Evolutionary conservation across 2,329 filamentous ascomycete genomes (phyloP), one percentile per base, ranked within the genome.

Genomic region (Ampelomyces quisqualis): DNA sequence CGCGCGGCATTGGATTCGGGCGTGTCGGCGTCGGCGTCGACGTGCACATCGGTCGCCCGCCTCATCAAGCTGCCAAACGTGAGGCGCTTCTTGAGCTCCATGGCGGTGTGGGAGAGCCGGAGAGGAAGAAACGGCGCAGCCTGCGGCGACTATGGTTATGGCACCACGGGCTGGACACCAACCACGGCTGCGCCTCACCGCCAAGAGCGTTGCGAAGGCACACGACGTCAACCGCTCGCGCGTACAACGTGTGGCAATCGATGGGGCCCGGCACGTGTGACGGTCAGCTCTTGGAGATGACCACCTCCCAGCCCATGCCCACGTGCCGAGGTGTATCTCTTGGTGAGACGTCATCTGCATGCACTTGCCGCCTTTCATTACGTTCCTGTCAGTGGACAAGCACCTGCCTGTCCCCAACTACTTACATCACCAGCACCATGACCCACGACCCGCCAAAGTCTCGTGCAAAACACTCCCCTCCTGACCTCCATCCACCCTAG

Each of bases 1-100:
- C 80, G 77, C 36, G 75, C 69, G 30, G 81, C 85, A 58, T 79
- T 83, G 44, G 76, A 79, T 69, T 88, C 85, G 39, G 85, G 86
- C 10, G 79, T 79, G 57, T 84, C 81, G 45, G 73, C 72, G 18
- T 60, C 50, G 1, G 65, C 40, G 13, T 57, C 49, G 10, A 58
- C 50, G 3, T 53, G 46, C 8, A 60, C 52, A 40, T 67, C n/a
- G n/a, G n/a, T n/a, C n/a, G n/a, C n/a, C n/a, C n/a, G n/a, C n/a
- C n/a, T 65, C 49, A 67, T 64, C 43, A 69, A 47, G 53, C 60
- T 66, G 38, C 62, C 62, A 30, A 67, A 34, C 20, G 60, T 64
- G 33, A 69, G 52, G 49, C 60, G 63, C 62, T 68, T 68, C 55
- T 67, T 67, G 55, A 69, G 59, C 35, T 63, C 67, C 67, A 70